Evolutionary conservation across 1,139 yeast genomes (phyloP).

Genomic region (Candida freyschussii): DNA sequence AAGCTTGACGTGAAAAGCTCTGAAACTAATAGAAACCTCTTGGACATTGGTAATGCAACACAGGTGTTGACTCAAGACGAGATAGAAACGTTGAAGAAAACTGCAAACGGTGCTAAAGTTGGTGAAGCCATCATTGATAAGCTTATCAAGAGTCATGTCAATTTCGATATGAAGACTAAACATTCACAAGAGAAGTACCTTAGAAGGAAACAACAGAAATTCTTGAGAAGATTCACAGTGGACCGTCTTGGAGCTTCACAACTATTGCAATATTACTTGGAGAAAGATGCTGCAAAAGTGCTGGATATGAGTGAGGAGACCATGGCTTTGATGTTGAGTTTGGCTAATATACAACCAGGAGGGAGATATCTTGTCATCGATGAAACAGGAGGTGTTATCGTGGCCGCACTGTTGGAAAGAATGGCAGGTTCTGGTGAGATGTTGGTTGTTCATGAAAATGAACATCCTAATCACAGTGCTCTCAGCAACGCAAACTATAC

Average conservation of each 20-base stretch:
- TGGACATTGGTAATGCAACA: slow-evolving; percentile 68
- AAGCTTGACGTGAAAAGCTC: slow-evolving; percentile 36
- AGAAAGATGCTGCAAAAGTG: slow-evolving; percentile 67
- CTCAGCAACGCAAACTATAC: slow-evolving; percentile 62
- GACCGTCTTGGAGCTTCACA: slow-evolving; percentile 76
- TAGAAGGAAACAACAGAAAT: slow-evolving; percentile 88
- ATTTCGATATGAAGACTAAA: slow-evolving; percentile 83
- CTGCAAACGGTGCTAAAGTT: slow-evolving; percentile 54
- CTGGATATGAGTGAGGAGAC: slow-evolving; percentile 82
- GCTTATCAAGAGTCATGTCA: slow-evolving; percentile 78
- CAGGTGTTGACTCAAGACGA: slow-evolving; percentile 73
- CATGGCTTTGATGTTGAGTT: slow-evolving; percentile 66
- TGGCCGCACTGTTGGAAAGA: slow-evolving; percentile 82
- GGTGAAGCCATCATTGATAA: slow-evolving; percentile 82
- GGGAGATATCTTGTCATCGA: slow-evolving; percentile 86
- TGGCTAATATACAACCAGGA: slow-evolving; percentile 82
- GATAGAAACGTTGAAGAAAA: slow-evolving; percentile 71
- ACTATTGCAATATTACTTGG: slow-evolving; percentile 66
- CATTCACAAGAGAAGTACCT: slow-evolving; percentile 90
- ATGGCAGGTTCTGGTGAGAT: slow-evolving; percentile 82
- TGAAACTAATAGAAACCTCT: slow-evolving; percentile 65
- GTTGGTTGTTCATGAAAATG: slow-evolving; percentile 82
- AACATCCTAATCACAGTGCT: slow-evolving; percentile 78
- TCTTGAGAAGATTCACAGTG: slow-evolving; percentile 77
- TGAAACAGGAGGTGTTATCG: slow-evolving; percentile 83